phyloP scores from a whole-genome alignment of 148 eudicot species.

The Dianthus caryophyllus region DNA sequence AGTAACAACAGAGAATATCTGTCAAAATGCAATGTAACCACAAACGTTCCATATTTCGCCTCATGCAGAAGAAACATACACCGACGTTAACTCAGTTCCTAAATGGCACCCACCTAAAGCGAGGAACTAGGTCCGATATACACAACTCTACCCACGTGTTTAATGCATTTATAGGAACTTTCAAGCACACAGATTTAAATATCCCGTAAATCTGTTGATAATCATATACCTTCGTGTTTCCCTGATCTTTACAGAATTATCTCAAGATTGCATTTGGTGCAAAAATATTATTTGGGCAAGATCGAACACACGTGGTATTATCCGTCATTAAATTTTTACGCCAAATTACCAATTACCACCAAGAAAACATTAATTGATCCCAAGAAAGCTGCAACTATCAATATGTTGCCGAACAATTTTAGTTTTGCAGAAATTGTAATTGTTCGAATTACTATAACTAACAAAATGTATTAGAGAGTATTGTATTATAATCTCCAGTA shows the following conservation, averaged over 20 bases:
- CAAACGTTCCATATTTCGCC: neutral
- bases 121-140: too few relatives aligned
- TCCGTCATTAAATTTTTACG: neutral
- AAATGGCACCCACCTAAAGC: neutral
- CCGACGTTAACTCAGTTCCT: neutral
- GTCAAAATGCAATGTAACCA: slow-evolving; percentile 2
- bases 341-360: neutral
- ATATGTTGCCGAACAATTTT: neutral
- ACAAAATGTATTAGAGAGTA: too few relatives aligned
- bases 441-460: too few relatives aligned
- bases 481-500: too few relatives aligned
- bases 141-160: neutral
- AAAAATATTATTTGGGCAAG: neutral
- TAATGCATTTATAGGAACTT: neutral
- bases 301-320: neutral
- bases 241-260: too few relatives aligned
- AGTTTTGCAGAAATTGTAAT: too few relatives aligned
- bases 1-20: slow-evolving; percentile 3
- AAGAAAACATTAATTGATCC: neutral
- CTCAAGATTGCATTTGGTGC: too few relatives aligned
- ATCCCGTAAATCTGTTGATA: neutral
- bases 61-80: neutral
- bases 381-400: neutral
- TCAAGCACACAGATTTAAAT: neutral
- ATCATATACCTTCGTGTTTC: neutral